Conservation (phyloP, 352 stramenopile genomes). For the Globisporangium nagaii region DNA sequence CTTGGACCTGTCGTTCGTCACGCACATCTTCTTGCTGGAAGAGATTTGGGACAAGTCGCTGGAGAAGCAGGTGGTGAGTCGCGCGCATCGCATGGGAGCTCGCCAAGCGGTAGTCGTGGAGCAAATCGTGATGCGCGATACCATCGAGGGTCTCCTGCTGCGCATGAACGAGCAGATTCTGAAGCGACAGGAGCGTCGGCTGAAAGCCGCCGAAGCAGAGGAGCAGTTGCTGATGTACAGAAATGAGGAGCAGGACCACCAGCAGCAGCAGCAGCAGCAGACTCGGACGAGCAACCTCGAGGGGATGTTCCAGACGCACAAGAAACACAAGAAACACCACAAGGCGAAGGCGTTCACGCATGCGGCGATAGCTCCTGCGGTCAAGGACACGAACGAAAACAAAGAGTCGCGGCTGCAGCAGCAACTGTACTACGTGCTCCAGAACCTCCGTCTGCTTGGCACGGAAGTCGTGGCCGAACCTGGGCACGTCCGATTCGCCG, state of each 20-base stretch:
- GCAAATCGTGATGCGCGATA: slow-evolving; percentile 85
- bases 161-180: slow-evolving; percentile 27
- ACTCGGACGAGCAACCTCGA: background rate
- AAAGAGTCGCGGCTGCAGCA: slow-evolving; percentile 36
- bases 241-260: slow-evolving; percentile 6
- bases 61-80: slow-evolving; percentile 93
- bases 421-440: slow-evolving; percentile 43
- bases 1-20: slow-evolving; percentile 97
- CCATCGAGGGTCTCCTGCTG: slow-evolving; percentile 75
- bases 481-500: slow-evolving; percentile 39
- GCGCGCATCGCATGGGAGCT: slow-evolving; percentile 95
- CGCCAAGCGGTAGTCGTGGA: slow-evolving; percentile 90
- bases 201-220: background rate
- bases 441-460: slow-evolving; percentile 37
- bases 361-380: slow-evolving; percentile 1
- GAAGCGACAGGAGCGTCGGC: background rate
- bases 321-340: slow-evolving; percentile 12
- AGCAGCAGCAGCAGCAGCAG: background rate
- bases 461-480: slow-evolving; percentile 31
- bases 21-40: slow-evolving; percentile 97
- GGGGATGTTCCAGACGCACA: background rate
- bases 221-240: slow-evolving; percentile 6
- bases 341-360: slow-evolving; percentile 17
- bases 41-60: slow-evolving; percentile 96
- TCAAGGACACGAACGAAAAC: slow-evolving; percentile 22